Percentiles rank a stretch among this genome's conserved stretches.
phyloP scores from a whole-genome alignment of 2,329 filamentous ascomycete genomes.

The Aschersonia sp. region DNA sequence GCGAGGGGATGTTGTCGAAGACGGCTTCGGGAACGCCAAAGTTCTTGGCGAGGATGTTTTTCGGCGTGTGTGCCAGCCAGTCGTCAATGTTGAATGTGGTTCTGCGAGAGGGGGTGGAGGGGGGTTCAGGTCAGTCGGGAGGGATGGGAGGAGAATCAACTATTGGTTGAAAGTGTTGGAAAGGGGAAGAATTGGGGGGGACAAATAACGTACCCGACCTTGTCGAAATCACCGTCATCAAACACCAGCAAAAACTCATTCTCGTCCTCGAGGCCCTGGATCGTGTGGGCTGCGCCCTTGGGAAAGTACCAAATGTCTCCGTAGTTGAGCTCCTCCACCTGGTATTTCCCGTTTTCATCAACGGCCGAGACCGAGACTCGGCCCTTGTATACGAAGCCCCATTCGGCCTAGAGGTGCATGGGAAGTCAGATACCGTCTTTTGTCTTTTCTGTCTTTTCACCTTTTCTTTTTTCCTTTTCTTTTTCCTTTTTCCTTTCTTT shows the following conservation, averaged over 20 bases:
- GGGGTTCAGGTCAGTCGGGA: neutral
- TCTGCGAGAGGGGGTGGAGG: slow-evolving; percentile 17
- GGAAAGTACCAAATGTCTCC: slow-evolving; percentile 59
- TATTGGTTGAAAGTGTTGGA: neutral
- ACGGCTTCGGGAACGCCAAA: slow-evolving; percentile 46
- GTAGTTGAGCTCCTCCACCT: slow-evolving; percentile 38
- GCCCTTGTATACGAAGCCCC: slow-evolving; percentile 47
- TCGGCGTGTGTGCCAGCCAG: slow-evolving; percentile 54
- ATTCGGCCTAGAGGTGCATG: slow-evolving; percentile 46
- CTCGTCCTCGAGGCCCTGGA: slow-evolving; percentile 50
- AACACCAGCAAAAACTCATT: slow-evolving; percentile 55
- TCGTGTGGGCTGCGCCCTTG: slow-evolving; percentile 46
- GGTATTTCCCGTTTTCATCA: slow-evolving; percentile 43
- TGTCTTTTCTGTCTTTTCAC: neutral
- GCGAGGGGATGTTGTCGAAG: slow-evolving; percentile 41
- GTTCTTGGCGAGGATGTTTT: slow-evolving; percentile 49
- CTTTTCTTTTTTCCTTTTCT: too few species aligned
- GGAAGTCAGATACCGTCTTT: neutral
- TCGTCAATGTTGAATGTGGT: slow-evolving; percentile 59
- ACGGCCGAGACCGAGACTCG: slow-evolving; percentile 44
- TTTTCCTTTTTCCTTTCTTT: too few species aligned
- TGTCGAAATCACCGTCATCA: slow-evolving; percentile 52
- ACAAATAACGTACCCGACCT: slow-evolving; percentile 30
- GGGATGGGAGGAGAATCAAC: neutral
- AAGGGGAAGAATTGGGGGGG: neutral